Percentiles rank a stretch among this genome's conserved stretches.
Conservation (phyloP, 495 filamentous ascomycete genomes). For the Neurospora sp. region DNA sequence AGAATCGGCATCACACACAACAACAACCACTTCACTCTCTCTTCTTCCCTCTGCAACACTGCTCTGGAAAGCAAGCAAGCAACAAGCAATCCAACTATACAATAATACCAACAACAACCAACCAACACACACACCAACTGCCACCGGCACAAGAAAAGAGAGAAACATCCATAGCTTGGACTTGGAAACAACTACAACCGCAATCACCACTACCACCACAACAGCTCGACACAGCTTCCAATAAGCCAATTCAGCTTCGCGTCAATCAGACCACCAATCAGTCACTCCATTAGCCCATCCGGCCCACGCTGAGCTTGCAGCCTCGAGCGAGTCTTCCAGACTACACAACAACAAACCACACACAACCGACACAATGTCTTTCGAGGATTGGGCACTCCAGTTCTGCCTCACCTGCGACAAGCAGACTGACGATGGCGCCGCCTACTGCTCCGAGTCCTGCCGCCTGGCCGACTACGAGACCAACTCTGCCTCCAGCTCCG, state of each 20-base stretch:
- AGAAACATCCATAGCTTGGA: neutral
- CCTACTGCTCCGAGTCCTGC: constrained; percentile 92
- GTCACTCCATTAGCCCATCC: neutral
- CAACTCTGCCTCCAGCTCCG: constrained; percentile 46
- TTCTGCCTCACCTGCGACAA: constrained; percentile 93
- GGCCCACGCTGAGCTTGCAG: neutral
- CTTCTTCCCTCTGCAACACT: constrained; percentile 7
- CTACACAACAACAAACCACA: constrained; percentile 9
- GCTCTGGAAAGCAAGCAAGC: neutral
- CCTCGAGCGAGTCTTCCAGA: neutral
- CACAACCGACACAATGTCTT: constrained; percentile 37
- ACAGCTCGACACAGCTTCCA: neutral
- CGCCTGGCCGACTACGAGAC: constrained; percentile 79
- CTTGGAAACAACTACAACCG: neutral
- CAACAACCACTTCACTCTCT: constrained; percentile 17
- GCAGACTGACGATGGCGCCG: constrained; percentile 64
- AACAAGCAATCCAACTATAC: neutral
- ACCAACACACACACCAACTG: neutral
- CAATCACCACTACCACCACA: neutral
- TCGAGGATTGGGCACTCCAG: constrained; percentile 73
- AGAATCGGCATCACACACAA: constrained; percentile 13
- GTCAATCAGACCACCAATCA: neutral
- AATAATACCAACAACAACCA: constrained; percentile 1
- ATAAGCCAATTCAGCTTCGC: neutral
- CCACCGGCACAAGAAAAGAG: neutral